Percentiles rank a stretch among this genome's conserved stretches.
Conservation (phyloP, 768 basidiomycete genomes). For the Suillus alpinus region DNA sequence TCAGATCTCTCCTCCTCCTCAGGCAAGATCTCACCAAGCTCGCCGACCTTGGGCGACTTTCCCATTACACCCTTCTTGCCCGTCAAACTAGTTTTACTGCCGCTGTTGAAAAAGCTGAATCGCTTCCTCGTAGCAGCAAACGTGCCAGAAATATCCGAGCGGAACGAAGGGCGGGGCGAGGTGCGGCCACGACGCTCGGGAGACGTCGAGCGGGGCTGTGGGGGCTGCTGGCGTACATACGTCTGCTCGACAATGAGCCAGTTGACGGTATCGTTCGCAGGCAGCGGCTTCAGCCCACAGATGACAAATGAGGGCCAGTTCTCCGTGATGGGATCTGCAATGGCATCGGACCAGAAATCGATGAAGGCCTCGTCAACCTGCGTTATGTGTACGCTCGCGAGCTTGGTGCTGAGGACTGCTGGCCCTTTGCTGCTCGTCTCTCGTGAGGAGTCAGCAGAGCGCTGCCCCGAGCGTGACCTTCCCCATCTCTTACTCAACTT, state of each 20-base stretch:
- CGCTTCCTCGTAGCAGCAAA: constrained; percentile 55
- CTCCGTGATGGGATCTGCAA: constrained; percentile 63
- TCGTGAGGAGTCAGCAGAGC: constrained; percentile 18
- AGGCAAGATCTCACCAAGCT: constrained; percentile 66
- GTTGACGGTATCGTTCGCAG: constrained; percentile 33
- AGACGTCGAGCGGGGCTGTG: constrained; percentile 22
- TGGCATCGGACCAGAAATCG: constrained; percentile 78
- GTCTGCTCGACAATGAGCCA: constrained; percentile 73
- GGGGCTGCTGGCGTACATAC: constrained; percentile 39
- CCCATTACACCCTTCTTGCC: constrained; percentile 27
- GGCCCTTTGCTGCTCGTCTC: constrained; percentile 10
- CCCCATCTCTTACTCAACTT: constrained; percentile 34
- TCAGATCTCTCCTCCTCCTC: constrained; percentile 47
- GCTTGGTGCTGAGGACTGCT: constrained; percentile 32
- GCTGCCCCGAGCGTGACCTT: constrained; percentile 24
- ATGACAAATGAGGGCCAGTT: constrained; percentile 70
- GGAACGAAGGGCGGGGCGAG: constrained; percentile 43
- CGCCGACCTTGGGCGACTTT: constrained; percentile 48
- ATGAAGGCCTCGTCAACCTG: constrained; percentile 78
- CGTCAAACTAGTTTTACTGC: constrained; percentile 17
- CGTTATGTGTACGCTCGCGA: constrained; percentile 40
- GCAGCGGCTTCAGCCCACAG: constrained; percentile 56
- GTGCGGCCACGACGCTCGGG: constrained; percentile 30
- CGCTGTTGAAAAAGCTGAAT: constrained; percentile 56
- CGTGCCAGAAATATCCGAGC: constrained; percentile 43